phyloP scores from a whole-genome alignment of 352 stramenopile genomes.

The Aphanomyces astaci region DNA sequence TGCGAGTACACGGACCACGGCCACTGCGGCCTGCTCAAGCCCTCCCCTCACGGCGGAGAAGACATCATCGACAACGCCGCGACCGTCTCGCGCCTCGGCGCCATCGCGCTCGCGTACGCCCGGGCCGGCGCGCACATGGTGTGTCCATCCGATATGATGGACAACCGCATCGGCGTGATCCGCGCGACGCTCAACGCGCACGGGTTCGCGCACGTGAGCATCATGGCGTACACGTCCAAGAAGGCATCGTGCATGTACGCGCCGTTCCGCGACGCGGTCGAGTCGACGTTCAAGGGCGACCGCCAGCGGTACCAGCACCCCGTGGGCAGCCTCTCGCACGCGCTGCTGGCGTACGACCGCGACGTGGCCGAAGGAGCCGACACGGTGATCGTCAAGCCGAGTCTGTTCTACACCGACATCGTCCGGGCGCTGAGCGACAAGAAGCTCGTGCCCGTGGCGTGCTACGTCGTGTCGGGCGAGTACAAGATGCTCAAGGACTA shows the following conservation, averaged over 20 bases:
- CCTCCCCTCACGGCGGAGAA: constrained; percentile 87
- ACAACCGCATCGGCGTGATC: constrained; percentile 95
- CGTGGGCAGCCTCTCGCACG: constrained; percentile 75
- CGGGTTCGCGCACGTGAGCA: constrained; percentile 96
- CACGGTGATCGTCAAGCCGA: constrained; percentile 99
- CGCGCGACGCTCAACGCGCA: constrained; percentile 91
- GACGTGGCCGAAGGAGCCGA: constrained; percentile 90
- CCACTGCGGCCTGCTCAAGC: constrained; percentile 73
- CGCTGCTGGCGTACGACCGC: constrained; percentile 62
- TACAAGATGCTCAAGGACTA: constrained; percentile 99
- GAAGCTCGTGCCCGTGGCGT: constrained; percentile 92
- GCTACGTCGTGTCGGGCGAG: constrained; percentile 98
- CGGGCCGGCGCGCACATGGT: constrained; percentile 96
- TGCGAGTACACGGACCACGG: constrained; percentile 87
- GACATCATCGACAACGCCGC: constrained; percentile 95
- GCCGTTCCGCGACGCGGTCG: constrained; percentile 95
- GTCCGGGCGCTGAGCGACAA: constrained; percentile 90
- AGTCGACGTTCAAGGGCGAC: constrained; percentile 92
- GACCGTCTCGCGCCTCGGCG: constrained; percentile 93
- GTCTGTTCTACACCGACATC: constrained; percentile 98
- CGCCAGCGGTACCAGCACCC: constrained; percentile 97
- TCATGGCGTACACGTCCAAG: constrained; percentile 99
- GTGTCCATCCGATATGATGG: constrained; percentile 95
- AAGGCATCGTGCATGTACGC: constrained; percentile 94
- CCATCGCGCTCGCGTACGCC: constrained; percentile 93